Conservation (phyloP, 2,329 filamentous ascomycete genomes). For the Epichloe hybrida region DNA sequence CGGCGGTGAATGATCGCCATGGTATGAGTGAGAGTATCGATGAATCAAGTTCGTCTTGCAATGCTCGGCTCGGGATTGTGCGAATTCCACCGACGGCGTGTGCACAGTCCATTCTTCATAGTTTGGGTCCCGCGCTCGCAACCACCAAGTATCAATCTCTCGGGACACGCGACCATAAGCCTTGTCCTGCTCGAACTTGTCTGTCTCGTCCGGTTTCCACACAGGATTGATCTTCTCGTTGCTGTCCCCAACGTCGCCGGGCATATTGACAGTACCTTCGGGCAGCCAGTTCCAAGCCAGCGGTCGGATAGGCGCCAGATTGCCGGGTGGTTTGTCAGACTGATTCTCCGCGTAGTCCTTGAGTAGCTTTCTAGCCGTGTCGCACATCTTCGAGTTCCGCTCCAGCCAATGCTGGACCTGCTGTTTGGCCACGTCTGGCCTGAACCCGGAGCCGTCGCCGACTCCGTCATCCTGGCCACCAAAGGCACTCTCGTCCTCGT, state of each 20-base stretch:
- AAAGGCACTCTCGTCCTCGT: conserved; percentile 37
- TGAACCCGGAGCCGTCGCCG: conserved; percentile 39
- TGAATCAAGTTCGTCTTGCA: conserved; percentile 47
- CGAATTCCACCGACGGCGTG: conserved; percentile 48
- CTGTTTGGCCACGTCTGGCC: conserved; percentile 41
- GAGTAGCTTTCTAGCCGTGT: conserved; percentile 39
- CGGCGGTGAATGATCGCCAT: conserved; percentile 25
- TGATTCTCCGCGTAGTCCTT: conserved; percentile 39
- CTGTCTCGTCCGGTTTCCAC: conserved; percentile 37
- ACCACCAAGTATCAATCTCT: conserved; percentile 54
- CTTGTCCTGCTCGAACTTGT: conserved; percentile 46
- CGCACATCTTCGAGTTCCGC: conserved; percentile 45
- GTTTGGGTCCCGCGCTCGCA: conserved; percentile 45
- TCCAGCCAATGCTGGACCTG: conserved; percentile 51
- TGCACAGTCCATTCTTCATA: conserved; percentile 43
- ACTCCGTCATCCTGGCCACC: conserved; percentile 37
- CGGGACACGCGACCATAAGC: conserved; percentile 47
- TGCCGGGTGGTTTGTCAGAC: conserved; percentile 34
- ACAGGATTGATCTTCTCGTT: conserved; percentile 32
- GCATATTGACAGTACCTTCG: conserved; percentile 18
- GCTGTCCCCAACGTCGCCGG: conserved; percentile 21
- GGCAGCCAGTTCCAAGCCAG: conserved; percentile 44
- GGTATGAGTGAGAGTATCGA: conserved; percentile 35
- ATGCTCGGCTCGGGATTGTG: conserved; percentile 41
- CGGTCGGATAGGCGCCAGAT: conserved; percentile 35